Conservation (phyloP, 768 basidiomycete genomes). For the Panus rudis region DNA sequence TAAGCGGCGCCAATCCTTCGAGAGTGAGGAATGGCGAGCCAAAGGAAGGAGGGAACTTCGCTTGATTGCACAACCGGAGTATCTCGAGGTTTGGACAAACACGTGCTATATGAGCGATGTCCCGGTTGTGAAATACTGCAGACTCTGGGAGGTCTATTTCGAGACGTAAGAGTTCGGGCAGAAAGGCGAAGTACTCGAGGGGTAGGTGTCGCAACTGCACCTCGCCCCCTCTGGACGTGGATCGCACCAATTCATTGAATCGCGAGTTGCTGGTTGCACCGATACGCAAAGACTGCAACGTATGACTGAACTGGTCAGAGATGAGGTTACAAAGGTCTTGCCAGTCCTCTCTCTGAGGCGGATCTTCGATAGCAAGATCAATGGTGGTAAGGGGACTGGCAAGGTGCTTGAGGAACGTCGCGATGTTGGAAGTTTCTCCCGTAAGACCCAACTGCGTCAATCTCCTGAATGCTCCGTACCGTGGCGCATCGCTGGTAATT, state of each 20-base stretch:
- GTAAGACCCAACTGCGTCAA: slow-evolving; percentile 60
- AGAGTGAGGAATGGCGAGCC: slow-evolving; percentile 54
- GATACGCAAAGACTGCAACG: slow-evolving; percentile 55
- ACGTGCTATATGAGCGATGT: slow-evolving; percentile 50
- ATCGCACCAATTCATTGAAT: slow-evolving; percentile 76
- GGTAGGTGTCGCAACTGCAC: slow-evolving; percentile 54
- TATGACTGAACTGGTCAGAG: slow-evolving; percentile 52
- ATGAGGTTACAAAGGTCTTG: slow-evolving; percentile 59
- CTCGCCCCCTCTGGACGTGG: slow-evolving; percentile 58
- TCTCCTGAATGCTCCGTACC: slow-evolving; percentile 49
- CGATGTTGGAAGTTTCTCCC: slow-evolving; percentile 63
- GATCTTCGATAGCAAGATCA: slow-evolving; percentile 75
- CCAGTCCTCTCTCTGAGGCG: slow-evolving; percentile 71
- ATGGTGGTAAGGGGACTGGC: slow-evolving; percentile 58
- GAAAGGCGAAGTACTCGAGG: slow-evolving; percentile 46
- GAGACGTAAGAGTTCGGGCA: slow-evolving; percentile 52
- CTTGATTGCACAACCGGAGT: slow-evolving; percentile 59
- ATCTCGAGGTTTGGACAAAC: slow-evolving; percentile 65
- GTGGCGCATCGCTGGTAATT: slow-evolving; percentile 52
- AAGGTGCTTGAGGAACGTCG: slow-evolving; percentile 65
- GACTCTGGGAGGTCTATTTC: slow-evolving; percentile 79
- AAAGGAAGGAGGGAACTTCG: slow-evolving; percentile 50
- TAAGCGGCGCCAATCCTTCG: slow-evolving; percentile 54
- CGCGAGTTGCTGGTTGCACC: slow-evolving; percentile 64
- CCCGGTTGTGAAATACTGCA: slow-evolving; percentile 52